Conservation (phyloP, 148 eudicot species). For the Camellia japonica region DNA sequence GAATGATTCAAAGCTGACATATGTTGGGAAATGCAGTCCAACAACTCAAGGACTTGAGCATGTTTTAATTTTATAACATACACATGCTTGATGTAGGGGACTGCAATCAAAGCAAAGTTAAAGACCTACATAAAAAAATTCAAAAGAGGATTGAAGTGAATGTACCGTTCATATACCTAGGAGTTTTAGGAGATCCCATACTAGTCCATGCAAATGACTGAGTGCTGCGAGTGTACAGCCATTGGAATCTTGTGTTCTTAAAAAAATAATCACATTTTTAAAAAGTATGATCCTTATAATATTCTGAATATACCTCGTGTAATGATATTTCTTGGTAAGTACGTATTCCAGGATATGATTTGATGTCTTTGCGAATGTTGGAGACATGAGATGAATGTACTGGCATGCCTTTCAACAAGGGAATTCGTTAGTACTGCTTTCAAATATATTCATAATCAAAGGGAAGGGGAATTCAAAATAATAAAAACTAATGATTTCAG, state of each 20-base stretch:
- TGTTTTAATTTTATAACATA: no score
- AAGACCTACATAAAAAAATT: no score
- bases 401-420: constrained; percentile 4
- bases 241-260: background rate
- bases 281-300: background rate
- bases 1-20: no score
- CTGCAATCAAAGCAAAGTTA: no score
- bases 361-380: background rate
- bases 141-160: background rate
- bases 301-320: background rate
- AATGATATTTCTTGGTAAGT: background rate
- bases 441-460: background rate
- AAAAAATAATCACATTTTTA: background rate
- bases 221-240: background rate
- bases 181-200: constrained; percentile 9
- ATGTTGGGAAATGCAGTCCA: no score
- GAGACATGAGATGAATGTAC: background rate
- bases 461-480: no score
- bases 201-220: background rate
- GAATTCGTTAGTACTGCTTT: background rate
- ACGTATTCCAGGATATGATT: background rate
- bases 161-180: background rate
- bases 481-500: no score
- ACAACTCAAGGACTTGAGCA: no score
- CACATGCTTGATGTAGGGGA: no score